Base-by-base conservation (phyloP, 2,329 filamentous ascomycete genomes). In the Colletotrichum sublineola region DNA sequence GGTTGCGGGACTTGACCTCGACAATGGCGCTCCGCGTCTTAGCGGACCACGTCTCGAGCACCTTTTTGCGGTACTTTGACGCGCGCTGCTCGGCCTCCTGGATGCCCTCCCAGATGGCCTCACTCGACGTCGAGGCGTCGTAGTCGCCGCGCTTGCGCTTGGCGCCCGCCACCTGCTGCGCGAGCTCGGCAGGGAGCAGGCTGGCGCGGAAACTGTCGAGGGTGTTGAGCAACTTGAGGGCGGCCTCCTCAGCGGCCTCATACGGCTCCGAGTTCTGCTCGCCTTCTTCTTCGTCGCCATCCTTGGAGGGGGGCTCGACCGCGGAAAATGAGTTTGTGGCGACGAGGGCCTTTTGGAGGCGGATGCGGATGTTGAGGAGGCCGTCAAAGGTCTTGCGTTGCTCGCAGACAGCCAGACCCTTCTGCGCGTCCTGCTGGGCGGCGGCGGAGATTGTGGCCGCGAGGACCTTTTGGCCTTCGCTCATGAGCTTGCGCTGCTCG, bases 381-480 rank as follows among this genome's bases (percentile, higher is more conserved):
- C 93, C 90, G 76, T 98, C 96, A 78, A 97, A 99, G 0, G 92
- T 90, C 74, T 92, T 92, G 63, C 95, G 91, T 82, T 99, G 96
- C 69, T 91, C 86, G 77, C 95, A 96, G 48, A 99, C 94, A 0
- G 96, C 96, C 67, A 89, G 84, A 15, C 96, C 96, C 82, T 98
- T 98, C 53, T 92, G 90, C 5, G 93, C 90, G 79, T 98, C 96
- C 65, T 90, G 90, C 78, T 92, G 91, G 64, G 91, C 91, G 1
- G 92, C 91, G 78, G 92, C 86, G 1, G 85, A 84, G 55, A 88
- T 81, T 11, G 89, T 90, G 24, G 89, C 87, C 8, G 91, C 86
- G 48, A 94, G 87, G 4, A 85, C 87, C 78, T 91, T 92, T 74
- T 93, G 90, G 69, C 92, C 90, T 46, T 91, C 86, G 48, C 85